Evolutionary conservation across 2,329 filamentous ascomycete genomes (phyloP).

Genomic region (Trichoderma sp.): DNA sequence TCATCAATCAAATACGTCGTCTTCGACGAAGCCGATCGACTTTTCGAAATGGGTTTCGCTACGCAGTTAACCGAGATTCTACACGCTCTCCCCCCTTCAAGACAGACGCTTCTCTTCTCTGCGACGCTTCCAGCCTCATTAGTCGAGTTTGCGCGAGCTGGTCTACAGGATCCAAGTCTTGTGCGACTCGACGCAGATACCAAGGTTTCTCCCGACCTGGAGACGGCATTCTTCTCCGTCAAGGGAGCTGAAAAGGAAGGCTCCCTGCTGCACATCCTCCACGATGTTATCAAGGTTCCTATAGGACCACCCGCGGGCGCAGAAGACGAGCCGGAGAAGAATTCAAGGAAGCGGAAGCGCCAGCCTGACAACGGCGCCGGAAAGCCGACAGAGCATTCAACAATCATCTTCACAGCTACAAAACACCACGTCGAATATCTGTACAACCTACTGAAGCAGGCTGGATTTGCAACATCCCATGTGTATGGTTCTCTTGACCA

Average conservation of each 20-base stretch:
- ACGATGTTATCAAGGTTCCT: constrained; percentile 91
- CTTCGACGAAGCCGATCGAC: constrained; percentile 92
- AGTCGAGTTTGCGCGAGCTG: constrained; percentile 92
- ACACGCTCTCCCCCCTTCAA: constrained; percentile 74
- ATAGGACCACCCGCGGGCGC: constrained; percentile 57
- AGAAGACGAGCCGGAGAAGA: constrained; percentile 43
- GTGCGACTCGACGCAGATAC: constrained; percentile 90
- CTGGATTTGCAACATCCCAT: constrained; percentile 87
- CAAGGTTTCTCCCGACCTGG: constrained; percentile 93
- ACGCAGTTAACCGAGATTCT: constrained; percentile 91
- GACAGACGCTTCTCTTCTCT: constrained; percentile 92
- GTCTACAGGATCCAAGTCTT: constrained; percentile 85
- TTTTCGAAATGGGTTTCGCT: constrained; percentile 99
- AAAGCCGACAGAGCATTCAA: constrained; percentile 83
- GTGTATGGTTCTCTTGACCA: constrained; percentile 95
- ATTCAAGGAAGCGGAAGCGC: constrained; percentile 71
- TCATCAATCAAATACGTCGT: constrained; percentile 90
- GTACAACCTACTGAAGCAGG: constrained; percentile 69
- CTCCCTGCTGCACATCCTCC: constrained; percentile 80
- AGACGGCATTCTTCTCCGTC: constrained; percentile 90
- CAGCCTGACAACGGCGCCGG: constrained; percentile 48
- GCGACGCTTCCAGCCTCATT: constrained; percentile 90
- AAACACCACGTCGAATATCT: constrained; percentile 98
- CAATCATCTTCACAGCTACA: constrained; percentile 90
- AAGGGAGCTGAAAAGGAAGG: constrained; percentile 94